phyloP scores from a whole-genome alignment of 2,329 filamentous ascomycete genomes.

The Chaetothyriales sp. region DNA sequence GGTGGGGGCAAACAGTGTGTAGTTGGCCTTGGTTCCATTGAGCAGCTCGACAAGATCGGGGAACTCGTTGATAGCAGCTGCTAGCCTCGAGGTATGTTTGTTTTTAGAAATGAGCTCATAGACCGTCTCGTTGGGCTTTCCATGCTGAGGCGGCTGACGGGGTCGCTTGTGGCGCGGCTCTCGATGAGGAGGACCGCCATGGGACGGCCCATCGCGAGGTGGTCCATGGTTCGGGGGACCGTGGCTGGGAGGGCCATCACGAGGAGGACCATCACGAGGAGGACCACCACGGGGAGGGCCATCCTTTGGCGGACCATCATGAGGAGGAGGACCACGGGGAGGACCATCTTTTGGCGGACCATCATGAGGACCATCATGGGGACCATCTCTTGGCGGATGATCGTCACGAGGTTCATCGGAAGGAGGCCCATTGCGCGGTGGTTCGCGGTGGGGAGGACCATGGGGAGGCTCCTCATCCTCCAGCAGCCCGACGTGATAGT shows the following conservation, averaged over 20 bases:
- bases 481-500: neutral
- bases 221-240: slow-evolving; percentile 9
- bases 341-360: slow-evolving; percentile 4
- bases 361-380: neutral
- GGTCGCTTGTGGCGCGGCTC: slow-evolving; percentile 17
- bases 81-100: slow-evolving; percentile 64
- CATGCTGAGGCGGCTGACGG: slow-evolving; percentile 26
- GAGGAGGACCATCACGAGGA: slow-evolving; percentile 15
- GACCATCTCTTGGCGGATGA: too few species aligned
- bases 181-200: slow-evolving; percentile 7
- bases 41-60: slow-evolving; percentile 56
- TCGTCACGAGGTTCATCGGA: slow-evolving; percentile 5
- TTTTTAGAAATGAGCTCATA: slow-evolving; percentile 64
- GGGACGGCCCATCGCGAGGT: slow-evolving; percentile 27
- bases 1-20: slow-evolving; percentile 68
- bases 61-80: slow-evolving; percentile 58
- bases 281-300: slow-evolving; percentile 2
- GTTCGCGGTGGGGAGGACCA: slow-evolving; percentile 16
- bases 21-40: slow-evolving; percentile 58
- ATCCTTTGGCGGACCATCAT: slow-evolving; percentile 8
- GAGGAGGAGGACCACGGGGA: slow-evolving; percentile 15
- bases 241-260: slow-evolving; percentile 25
- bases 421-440: slow-evolving; percentile 28
- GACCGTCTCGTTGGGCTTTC: slow-evolving; percentile 51
- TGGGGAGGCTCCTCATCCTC: slow-evolving; percentile 14